Evolutionary conservation across 352 stramenopile species (phyloP), one percentile per base, ranked within the genome.

Genomic region (Phytophthora aleatoria): DNA sequence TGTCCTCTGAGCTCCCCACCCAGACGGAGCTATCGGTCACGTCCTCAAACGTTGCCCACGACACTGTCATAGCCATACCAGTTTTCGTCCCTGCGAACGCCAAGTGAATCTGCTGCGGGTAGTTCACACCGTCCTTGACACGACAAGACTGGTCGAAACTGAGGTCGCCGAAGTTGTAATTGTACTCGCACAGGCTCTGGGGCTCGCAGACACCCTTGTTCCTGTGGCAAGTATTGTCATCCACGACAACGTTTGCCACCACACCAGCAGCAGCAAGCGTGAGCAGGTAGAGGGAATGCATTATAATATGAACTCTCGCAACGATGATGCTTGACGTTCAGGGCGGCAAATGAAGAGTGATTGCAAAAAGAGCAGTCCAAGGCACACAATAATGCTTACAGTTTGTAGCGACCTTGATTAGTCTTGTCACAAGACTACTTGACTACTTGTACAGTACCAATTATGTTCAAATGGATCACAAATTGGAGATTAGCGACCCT

Each of bases 41-140:
- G 0, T 69, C 27, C 15, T 75, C 67, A 44, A 76, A 86, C 1
- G 79, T 88, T 5, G 77, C 74, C 81, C 81, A 90, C 13, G 81
- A 90, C 27, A 88, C 49, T 1, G 73, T 77, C 81, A 90, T 90
- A 7, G 47, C 73, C 5, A 78, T 85, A 16, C 81, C 78, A 1
- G 68, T 28, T 9, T 73, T 50, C 3, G 42, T 58, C 20, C 77
- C 79, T 16, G 81, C 73, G 28, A 77, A 91, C n/a, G 82, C 76
- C n/a, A 89, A 50, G 54, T 87, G 81, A 11, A 89, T 64, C 52
- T 91, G 81, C 62, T 87, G 75, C 16, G 82, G 81, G 13, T 76
- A 60, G 64, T 85, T 85, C 13, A 63, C 64, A 24, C 61, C 69
- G 20, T 62, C 42, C 41, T 72, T 73, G 38, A 83, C 63, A 50